Conservation (phyloP, 805 yeast genomes). For the Kazachstania kunashirensis region DNA sequence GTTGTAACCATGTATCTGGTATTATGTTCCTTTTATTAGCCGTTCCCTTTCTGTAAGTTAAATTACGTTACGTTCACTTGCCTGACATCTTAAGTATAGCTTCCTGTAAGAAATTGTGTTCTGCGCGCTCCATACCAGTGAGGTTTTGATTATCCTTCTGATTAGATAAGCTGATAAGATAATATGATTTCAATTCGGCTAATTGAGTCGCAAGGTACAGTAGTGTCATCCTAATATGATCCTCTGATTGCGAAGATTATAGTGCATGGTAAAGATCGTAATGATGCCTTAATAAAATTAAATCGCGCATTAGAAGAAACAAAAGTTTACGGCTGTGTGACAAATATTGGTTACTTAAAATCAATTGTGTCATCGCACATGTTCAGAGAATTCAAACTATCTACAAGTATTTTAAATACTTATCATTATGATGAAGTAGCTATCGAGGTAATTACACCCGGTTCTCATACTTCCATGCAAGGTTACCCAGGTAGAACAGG, state of each 20-base stretch:
- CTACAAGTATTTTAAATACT: slow-evolving; percentile 78
- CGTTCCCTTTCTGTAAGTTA: too few relatives aligned
- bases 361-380: slow-evolving; percentile 73
- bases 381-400: slow-evolving; percentile 77
- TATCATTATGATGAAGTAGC: slow-evolving; percentile 75
- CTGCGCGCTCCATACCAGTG: too few relatives aligned
- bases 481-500: slow-evolving; percentile 88
- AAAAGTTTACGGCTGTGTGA: slow-evolving; percentile 75
- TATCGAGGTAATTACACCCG: slow-evolving; percentile 77
- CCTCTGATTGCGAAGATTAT: slow-evolving; percentile 94
- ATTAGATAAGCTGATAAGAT: too few relatives aligned
- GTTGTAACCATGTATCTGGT: too few relatives aligned
- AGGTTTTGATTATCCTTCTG: too few relatives aligned
- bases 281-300: slow-evolving; percentile 70
- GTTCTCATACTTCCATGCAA: slow-evolving; percentile 93
- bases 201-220: too few relatives aligned
- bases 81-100: too few relatives aligned
- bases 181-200: too few relatives aligned
- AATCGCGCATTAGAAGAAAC: slow-evolving; percentile 80
- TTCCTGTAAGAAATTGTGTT: too few relatives aligned
- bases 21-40: too few relatives aligned
- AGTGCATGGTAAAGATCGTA: slow-evolving; percentile 84
- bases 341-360: slow-evolving; percentile 83
- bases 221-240: slow-evolving; percentile 84
- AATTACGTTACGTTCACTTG: too few relatives aligned